Conservation (phyloP, 805 yeast species). For the Pichia manshurica region DNA sequence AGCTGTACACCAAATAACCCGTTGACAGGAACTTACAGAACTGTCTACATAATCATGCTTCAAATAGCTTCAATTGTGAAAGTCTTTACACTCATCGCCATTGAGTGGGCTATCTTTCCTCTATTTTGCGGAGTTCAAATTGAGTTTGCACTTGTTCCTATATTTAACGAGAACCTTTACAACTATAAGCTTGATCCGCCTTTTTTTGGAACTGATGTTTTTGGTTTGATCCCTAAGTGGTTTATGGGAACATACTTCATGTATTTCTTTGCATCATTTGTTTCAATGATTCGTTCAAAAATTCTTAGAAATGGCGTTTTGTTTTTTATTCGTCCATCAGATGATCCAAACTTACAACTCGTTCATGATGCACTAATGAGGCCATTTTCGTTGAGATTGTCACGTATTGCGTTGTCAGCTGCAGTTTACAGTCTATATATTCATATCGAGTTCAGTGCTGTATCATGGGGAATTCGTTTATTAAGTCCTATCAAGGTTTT, state of each 20-base stretch:
- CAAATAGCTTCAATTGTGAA: slow-evolving; percentile 60
- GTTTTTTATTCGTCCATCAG: slow-evolving; percentile 89
- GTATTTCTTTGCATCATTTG: slow-evolving; percentile 80
- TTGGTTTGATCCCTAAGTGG: slow-evolving; percentile 39
- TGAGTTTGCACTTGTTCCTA: slow-evolving; percentile 62
- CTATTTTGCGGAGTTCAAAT: slow-evolving; percentile 76
- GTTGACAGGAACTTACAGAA: slow-evolving; percentile 44
- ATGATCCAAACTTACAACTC: slow-evolving; percentile 83
- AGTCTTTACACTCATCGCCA: slow-evolving; percentile 65
- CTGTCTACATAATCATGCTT: slow-evolving; percentile 45
- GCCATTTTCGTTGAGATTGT: slow-evolving; percentile 66
- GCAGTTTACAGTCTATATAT: slow-evolving; percentile 71
- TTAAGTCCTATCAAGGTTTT: slow-evolving; percentile 28
- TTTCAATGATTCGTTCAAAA: slow-evolving; percentile 69
- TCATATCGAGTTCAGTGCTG: slow-evolving; percentile 64
- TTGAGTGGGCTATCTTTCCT: slow-evolving; percentile 85
- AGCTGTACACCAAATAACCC: slow-evolving; percentile 37
- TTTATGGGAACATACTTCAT: slow-evolving; percentile 74
- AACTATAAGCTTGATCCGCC: slow-evolving; percentile 13
- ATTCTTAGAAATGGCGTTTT: slow-evolving; percentile 84
- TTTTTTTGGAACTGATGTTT: neutral
- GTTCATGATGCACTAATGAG: slow-evolving; percentile 82
- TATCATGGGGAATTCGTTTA: slow-evolving; percentile 45
- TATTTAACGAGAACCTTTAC: slow-evolving; percentile 29
- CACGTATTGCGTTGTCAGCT: slow-evolving; percentile 67